Evolutionary conservation across 768 basidiomycete species (phyloP), one percentile per base, ranked within the genome.

Genomic region (Mycena rebaudengoi): DNA sequence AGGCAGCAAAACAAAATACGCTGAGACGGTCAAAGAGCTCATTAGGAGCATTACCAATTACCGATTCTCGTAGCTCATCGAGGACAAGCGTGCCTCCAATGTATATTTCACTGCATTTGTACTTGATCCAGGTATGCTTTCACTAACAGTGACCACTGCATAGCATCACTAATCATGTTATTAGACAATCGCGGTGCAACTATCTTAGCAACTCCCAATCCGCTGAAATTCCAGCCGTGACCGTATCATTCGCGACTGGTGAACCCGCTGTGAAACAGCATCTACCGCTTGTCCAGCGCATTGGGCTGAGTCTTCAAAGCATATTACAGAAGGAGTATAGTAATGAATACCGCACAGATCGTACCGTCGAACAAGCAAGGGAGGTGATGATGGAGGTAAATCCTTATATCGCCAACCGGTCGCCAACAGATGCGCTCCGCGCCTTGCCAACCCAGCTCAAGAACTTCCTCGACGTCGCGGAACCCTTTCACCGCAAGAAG

Each of bases 41-140:
- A 52, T 52, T 29, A 11, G 51, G 7, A 16, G 35, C 33, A 52
- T 52, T 18, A 16, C 51, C 11, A 52, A 52, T n/a, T 52, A 7
- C 20, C 33, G 51, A 5, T 52, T 52, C 20, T 52, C 35, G 2
- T 37, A 52, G 35, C 51, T 52, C 10, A 33, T 51, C n/a, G 49
- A 51, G 33, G 23, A 37, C 21, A 25, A 51, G 28, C 49, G 33
- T 20, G 20, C 51, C 3, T 59, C 57, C 23, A 49, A 59, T 18
- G 20, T 40, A 7, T 59, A 59, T 11, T 40, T 59, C 10, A 59
- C 57, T 14, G 57, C 46, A 21, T 59, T 59, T 32, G 57, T 49
- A 23, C 35, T 59, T 4, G 57, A 59, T 23, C 57, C 57, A 21
- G 57, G 57, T 40, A 5, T 16, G 46, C 39, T 28, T 29, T n/a